Evolutionary conservation across 164 flowering plant species (phyloP).

Genomic region (Chloranthus sessilifolius): DNA sequence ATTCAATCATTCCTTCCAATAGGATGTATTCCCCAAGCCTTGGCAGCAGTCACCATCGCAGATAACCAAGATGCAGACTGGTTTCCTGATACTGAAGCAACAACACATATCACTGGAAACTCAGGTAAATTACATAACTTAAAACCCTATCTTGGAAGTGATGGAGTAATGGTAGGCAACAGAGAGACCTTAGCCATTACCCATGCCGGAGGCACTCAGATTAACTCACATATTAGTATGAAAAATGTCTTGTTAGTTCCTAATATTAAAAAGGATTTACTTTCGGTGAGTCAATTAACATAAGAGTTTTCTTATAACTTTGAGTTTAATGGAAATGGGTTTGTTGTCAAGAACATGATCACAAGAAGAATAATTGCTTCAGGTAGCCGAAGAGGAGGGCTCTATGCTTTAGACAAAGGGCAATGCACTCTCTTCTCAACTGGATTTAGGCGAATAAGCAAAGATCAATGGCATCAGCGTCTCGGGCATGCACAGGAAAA

Average conservation of each 20-base stretch:
- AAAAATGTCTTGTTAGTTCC: not conserved
- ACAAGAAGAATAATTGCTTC: not conserved
- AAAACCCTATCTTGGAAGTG: not conserved
- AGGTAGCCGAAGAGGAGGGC: not conserved
- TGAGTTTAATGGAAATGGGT: not conserved
- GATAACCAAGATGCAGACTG: not conserved
- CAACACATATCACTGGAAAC: not conserved
- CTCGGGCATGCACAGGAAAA: not conserved
- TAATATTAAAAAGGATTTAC: not conserved
- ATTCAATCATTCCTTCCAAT: not conserved
- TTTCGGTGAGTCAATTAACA: not conserved
- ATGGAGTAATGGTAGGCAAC: not conserved
- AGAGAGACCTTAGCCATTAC: not conserved
- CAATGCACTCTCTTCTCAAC: not conserved
- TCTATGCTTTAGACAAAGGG: not conserved
- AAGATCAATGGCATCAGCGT: not conserved
- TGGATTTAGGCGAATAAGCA: not conserved
- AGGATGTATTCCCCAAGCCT: not conserved
- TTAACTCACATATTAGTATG: not conserved
- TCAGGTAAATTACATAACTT: no score
- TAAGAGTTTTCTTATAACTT: not conserved
- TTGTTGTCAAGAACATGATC: not conserved
- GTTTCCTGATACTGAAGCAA: not conserved
- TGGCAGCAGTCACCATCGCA: not conserved
- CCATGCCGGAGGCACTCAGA: not conserved